Evolutionary conservation across 176 grass and related monocot species (phyloP).

Genomic region (Phyllostachys edulis): DNA sequence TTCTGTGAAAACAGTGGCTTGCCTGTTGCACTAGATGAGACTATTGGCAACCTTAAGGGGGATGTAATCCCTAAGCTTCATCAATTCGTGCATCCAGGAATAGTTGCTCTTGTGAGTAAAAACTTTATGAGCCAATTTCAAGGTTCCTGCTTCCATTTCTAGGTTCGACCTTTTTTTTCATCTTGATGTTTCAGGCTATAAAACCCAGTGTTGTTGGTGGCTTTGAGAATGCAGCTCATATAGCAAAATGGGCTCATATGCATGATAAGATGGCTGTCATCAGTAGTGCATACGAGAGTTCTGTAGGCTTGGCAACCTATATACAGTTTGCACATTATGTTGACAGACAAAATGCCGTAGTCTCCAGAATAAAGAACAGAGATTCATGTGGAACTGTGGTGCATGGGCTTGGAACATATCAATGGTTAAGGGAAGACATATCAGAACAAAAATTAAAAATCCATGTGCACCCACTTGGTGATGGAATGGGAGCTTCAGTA

Average conservation of each 20-base stretch:
- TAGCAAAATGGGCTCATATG: conserved; percentile 93
- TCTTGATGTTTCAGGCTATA: conserved; percentile 66
- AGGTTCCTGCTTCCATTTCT: conserved; percentile 34
- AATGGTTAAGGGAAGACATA: conserved; percentile 94
- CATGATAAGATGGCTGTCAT: conserved; percentile 86
- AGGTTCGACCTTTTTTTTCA: conserved; percentile 29
- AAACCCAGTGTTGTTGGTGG: conserved; percentile 92
- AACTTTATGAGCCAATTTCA: conserved; percentile 25
- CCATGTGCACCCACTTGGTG: conserved; percentile 34
- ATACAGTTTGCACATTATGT: conserved; percentile 79
- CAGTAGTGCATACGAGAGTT: conserved; percentile 91
- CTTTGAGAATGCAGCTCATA: conserved; percentile 75
- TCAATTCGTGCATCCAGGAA: conserved; percentile 84
- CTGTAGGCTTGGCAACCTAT: conserved; percentile 81
- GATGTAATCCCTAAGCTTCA: conserved; percentile 61
- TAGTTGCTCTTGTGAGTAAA: conserved; percentile 86
- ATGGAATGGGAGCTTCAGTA: conserved; percentile 57
- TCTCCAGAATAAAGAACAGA: conserved; percentile 64
- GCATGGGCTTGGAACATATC: conserved; percentile 96
- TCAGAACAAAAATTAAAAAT: conserved; percentile 57
- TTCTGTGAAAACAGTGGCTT: conserved; percentile 80
- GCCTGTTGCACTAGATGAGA: conserved; percentile 92
- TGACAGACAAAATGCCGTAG: conserved; percentile 52
- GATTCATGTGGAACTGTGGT: conserved; percentile 35
- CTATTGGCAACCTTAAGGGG: conserved; percentile 77